Percentiles rank a stretch among this genome's conserved stretches.
phyloP scores from a whole-genome alignment of 2,329 filamentous ascomycete species.

The Dactylellina cionopaga region DNA sequence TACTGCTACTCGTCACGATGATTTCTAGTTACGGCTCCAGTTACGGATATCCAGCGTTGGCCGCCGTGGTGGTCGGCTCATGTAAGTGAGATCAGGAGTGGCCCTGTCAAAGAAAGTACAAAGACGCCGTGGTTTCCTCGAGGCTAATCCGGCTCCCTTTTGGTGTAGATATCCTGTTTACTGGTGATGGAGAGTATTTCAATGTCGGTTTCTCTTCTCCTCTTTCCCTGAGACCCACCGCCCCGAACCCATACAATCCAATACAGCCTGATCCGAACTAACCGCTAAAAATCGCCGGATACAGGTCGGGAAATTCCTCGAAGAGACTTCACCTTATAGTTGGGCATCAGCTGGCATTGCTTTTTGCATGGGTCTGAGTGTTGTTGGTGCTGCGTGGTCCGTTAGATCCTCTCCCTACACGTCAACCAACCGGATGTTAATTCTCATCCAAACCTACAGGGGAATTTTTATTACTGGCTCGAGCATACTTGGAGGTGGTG shows the following conservation, averaged over 20 bases:
- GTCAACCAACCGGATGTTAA: background rate
- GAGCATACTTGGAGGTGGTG: constrained; percentile 95
- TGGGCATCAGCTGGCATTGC: constrained; percentile 92
- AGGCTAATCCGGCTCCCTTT: constrained; percentile 56
- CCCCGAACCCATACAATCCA: no score
- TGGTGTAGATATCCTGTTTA: constrained; percentile 93
- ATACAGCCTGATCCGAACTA: background rate
- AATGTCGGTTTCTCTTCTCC: constrained; percentile 74
- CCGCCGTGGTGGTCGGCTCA: constrained; percentile 77
- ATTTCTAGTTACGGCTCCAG: constrained; percentile 78
- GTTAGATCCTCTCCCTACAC: constrained; percentile 53
- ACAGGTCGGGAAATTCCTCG: constrained; percentile 90
- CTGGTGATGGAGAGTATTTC: constrained; percentile 93
- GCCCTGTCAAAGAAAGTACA: no score
- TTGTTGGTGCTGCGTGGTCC: constrained; percentile 97
- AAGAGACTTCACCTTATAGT: constrained; percentile 90
- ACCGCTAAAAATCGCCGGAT: constrained; percentile 55
- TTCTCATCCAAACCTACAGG: constrained; percentile 66
- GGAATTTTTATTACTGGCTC: constrained; percentile 99
- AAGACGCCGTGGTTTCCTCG: no score
- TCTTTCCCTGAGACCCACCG: constrained; percentile 48
- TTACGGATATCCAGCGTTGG: constrained; percentile 69
- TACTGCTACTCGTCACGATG: no score
- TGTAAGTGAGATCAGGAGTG: no score
- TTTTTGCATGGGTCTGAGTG: constrained; percentile 93